Evolutionary conservation across 139 green algal genomes (phyloP).

Genomic region (Zygnema cylindricum): DNA sequence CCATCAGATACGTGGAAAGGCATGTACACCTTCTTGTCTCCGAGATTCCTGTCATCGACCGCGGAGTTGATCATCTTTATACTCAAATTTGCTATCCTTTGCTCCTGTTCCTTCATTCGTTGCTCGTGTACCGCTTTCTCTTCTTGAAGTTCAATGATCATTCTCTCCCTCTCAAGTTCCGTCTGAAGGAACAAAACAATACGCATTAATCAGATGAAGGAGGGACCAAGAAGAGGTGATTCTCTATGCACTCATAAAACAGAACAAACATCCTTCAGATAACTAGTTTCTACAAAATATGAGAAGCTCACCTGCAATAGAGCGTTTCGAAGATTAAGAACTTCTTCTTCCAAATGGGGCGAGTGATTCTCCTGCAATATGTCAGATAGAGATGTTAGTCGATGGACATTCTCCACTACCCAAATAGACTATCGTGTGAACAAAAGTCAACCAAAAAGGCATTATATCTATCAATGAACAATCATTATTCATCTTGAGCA

Average conservation of each 20-base stretch:
- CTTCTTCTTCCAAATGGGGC: constrained; percentile 47
- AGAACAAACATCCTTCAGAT: too few species aligned
- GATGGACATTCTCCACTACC: too few species aligned
- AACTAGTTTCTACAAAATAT: too few species aligned
- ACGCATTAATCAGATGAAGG: too few species aligned
- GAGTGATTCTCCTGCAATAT: constrained; percentile 36
- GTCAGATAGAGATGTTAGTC: too few species aligned
- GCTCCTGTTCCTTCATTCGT: constrained; percentile 53
- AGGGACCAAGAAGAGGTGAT: too few species aligned
- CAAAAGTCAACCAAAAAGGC: too few species aligned
- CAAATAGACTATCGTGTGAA: too few species aligned
- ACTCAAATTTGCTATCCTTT: constrained; percentile 60
- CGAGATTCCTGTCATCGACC: constrained; percentile 30
- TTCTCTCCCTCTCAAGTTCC: constrained; percentile 44
- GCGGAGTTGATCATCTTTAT: constrained; percentile 58
- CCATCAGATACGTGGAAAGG: too few species aligned
- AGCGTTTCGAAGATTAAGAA: constrained; percentile 43
- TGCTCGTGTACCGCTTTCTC: constrained; percentile 35
- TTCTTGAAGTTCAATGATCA: constrained; percentile 53
- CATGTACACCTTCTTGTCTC: not conserved
- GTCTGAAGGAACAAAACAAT: constrained; percentile 36
- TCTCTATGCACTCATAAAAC: too few species aligned
- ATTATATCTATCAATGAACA: too few species aligned
- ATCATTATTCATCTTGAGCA: too few species aligned
- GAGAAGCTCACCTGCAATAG: constrained; percentile 44